These are phyloP conservation scores for Marsdenia floribunda DNA, from an alignment of 257 asterid genomes.

Conservation along the genomic window DNA sequence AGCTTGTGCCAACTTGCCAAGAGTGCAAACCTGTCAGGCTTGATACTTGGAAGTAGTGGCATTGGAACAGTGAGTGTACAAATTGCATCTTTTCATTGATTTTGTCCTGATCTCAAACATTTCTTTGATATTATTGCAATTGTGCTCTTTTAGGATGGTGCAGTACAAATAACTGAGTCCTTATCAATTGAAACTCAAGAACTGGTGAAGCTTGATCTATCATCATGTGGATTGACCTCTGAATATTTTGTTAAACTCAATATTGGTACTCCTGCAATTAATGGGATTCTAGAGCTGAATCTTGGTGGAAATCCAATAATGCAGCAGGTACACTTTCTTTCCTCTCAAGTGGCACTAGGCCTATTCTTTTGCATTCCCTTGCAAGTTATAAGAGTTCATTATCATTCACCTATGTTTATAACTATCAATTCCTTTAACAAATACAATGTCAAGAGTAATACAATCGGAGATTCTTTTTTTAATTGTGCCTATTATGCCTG, in stretches of 20 bases:
- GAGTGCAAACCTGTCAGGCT: conserved; percentile 62
- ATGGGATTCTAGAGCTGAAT: conserved; percentile 68
- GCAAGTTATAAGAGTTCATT: neutral
- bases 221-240: conserved; percentile 54
- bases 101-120: conserved; percentile 12
- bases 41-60: conserved; percentile 69
- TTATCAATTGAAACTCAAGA: conserved; percentile 65
- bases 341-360: conserved; percentile 6
- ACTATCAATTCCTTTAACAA: neutral
- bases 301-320: conserved; percentile 72
- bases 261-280: conserved; percentile 42
- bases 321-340: conserved; percentile 59
- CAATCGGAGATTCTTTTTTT: neutral
- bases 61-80: conserved; percentile 66
- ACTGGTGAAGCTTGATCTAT: conserved; percentile 69
- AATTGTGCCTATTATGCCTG: neutral
- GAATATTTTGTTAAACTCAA: conserved; percentile 47
- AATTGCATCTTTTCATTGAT: conserved; percentile 12
- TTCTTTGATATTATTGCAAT: conserved; percentile 4
- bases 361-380: neutral
- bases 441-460: neutral
- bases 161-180: conserved; percentile 60
- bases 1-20: conserved; percentile 68
- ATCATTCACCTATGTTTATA: neutral
- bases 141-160: conserved; percentile 59